Evolutionary conservation across 179 eudicot genomes (phyloP), one percentile per base, ranked within the genome.

Genomic region (Gypsophila paniculata): DNA sequence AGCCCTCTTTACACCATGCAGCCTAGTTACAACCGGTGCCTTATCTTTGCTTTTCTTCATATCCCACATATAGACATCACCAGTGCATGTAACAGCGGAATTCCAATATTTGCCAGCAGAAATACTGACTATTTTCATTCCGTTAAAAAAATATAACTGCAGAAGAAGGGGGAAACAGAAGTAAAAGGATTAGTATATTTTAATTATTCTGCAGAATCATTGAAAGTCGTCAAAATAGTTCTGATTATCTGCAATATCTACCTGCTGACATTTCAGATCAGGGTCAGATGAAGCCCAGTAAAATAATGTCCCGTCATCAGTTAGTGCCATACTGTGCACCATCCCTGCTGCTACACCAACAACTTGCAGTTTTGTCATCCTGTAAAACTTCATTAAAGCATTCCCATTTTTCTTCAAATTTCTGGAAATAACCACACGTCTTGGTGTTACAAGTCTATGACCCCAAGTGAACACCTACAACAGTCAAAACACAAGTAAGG

Each of bases 381-480:
- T 80, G 61, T 95, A 96, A 75, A 92, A 95, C 79, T 87, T 95
- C 84, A 92, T 68, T 19, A 74, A 60, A 9, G 86, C 72, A 75
- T 61, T 87, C 67, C 95, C 99, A 64, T 70, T 65, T 82, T 95
- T 95, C 81, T 85, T 93, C 70, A 89, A 70, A 74, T 84, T 87
- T 78, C 96, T 85, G 42, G 96, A 72, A 77, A 92, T 66, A 38
- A 87, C 70, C 51, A 90, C 96, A 69, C 99, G 96, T 72, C 87
- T 87, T 29, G 99, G 99, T 60, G 89, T 95, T 61, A 95, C 99
- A 74, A 95, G 93, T 69, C 93, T 89, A 79, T 95, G 99, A 66
- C 99, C 98, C 99, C 98, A 95, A 36, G 98, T 95, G 69, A 86
- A 93, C 17, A 95, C 96, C 99, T 95, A 84, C 79, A 67, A 70